phyloP scores from a whole-genome alignment of 2,329 filamentous ascomycete genomes.

The Thelonectria olida region DNA sequence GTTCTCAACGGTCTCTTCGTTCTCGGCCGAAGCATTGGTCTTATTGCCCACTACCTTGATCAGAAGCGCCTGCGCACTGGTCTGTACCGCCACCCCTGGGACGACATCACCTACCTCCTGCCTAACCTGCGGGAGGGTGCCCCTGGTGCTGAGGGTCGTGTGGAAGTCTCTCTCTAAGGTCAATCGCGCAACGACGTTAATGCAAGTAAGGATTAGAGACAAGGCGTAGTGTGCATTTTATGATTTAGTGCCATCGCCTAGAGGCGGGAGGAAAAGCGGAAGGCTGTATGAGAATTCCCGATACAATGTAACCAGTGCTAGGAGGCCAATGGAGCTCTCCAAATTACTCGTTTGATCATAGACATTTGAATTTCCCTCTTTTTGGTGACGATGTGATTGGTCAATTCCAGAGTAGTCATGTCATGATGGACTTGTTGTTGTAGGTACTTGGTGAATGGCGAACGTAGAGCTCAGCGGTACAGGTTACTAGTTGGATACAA shows the following conservation, averaged over 20 bases:
- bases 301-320: constrained; percentile 48
- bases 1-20: constrained; percentile 99
- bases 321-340: constrained; percentile 45
- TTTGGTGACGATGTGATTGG: constrained; percentile 10
- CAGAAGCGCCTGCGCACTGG: constrained; percentile 99
- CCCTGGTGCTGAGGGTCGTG: constrained; percentile 82
- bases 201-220: constrained; percentile 38
- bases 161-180: constrained; percentile 82
- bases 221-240: constrained; percentile 46
- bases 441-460: too few relatives aligned
- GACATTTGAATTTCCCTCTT: constrained; percentile 39
- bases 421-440: too few relatives aligned
- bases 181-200: constrained; percentile 35
- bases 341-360: constrained; percentile 46
- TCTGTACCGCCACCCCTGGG: constrained; percentile 99
- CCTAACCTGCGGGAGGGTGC: constrained; percentile 79
- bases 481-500: too few relatives aligned
- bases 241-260: constrained; percentile 42
- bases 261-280: constrained; percentile 41
- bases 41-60: constrained; percentile 99
- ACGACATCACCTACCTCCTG: constrained; percentile 95
- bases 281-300: constrained; percentile 49
- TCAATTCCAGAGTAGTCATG: too few relatives aligned
- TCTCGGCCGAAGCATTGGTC: constrained; percentile 93
- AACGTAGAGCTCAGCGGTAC: too few relatives aligned